These are phyloP conservation scores for Saccharomyces hybrid DNA, from an alignment of 1,139 yeast species.

Conservation along the genomic window DNA sequence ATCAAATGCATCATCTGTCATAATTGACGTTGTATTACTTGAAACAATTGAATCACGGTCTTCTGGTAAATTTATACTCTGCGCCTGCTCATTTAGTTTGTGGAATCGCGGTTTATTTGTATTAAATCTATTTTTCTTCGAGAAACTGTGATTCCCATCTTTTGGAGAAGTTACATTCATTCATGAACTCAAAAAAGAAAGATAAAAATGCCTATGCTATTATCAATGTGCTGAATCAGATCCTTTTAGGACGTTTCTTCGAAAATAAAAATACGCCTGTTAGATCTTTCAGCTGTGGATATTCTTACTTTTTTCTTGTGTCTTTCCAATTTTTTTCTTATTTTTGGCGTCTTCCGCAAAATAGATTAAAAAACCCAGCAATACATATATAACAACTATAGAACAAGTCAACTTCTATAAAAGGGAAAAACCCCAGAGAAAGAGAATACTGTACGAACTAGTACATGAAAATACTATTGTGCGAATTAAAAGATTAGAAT, in stretches of 20 bases:
- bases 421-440: background rate
- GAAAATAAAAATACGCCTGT: background rate
- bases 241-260: background rate
- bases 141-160: background rate
- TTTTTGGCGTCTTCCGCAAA: background rate
- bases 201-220: background rate
- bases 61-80: background rate
- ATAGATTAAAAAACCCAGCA: background rate
- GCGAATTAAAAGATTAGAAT: background rate
- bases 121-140: background rate
- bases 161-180: slow-evolving; percentile 1
- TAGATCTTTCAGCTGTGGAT: background rate
- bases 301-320: background rate
- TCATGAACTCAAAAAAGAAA: background rate
- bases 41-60: slow-evolving; percentile 10
- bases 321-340: background rate
- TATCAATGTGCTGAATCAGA: background rate
- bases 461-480: background rate
- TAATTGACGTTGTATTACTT: slow-evolving; percentile 21
- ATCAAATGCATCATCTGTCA: slow-evolving; percentile 4
- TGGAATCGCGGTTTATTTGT: background rate
- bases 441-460: background rate
- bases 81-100: background rate
- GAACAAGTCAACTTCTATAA: background rate
- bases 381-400: background rate